Base-by-base conservation (phyloP, 1,284 basidiomycete genomes). In the Cryptococcus sp. region DNA sequence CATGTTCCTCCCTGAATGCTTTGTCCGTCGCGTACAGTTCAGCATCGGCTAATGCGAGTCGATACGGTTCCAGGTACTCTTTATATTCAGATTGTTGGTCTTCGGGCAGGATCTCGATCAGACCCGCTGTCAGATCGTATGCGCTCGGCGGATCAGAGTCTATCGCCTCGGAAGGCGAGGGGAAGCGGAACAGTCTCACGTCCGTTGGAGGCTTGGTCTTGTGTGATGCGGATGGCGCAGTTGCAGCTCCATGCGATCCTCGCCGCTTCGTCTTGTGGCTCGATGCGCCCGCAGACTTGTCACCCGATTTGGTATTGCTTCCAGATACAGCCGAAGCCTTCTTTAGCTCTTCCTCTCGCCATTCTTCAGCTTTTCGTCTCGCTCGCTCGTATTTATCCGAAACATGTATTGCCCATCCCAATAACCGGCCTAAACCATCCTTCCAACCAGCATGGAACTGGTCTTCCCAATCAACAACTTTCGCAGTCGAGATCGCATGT, bases 371-470 rank as follows among this genome's bases (percentile, higher is more conserved):
- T 53, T 75, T 75, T 47, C 68, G 67, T 25, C 63, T 39, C 7
- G 75, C 75, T 15, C 79, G 65, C 56, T 78, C 78, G 48, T 78
- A 79, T 58, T 71, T 68, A 51, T 78, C 77, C 6, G 70, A 69
- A n/a, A 75, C 63, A 50, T 76, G 70, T 8, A 57, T 50, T 5
- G 78, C 78, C 78, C 78, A 79, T 13, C 75, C 75, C 11, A 65
- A 57, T 5, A 76, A 50, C 47, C 71, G 73, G 47, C 60, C 70
- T 19, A 78, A 52, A 8, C 77, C 76, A 8, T 77, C 74, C 40
- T 63, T 66, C 78, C 78, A 80, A 7, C 78, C 79, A 1, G 55
- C 48, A 41, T 79, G 70, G 45, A 79, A 79, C 42, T 76, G 66
- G 19, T 63, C 57, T 39, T 73, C 69, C 79, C 79, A 80, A 23